These are phyloP conservation scores for Cicer judaicum DNA, from an alignment of 306 rosid species.

Conservation along the genomic window DNA sequence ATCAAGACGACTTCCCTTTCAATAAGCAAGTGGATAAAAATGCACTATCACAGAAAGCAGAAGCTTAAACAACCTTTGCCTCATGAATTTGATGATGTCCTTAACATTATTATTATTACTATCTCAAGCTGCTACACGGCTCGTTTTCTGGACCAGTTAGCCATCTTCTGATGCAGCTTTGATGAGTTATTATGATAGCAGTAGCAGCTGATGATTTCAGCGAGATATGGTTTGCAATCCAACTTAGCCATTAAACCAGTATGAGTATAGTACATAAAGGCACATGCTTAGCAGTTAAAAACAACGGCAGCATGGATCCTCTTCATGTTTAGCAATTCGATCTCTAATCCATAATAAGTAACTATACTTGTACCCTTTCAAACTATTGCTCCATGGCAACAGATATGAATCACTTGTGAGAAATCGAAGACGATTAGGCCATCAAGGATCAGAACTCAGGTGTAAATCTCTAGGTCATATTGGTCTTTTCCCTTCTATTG, in stretches of 20 bases:
- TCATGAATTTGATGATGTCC: background rate
- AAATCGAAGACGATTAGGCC: background rate
- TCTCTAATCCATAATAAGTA: background rate
- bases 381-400: background rate
- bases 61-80: background rate
- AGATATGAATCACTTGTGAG: background rate
- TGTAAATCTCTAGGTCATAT: background rate
- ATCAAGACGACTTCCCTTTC: background rate
- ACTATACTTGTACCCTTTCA: background rate
- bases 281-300: too few relatives aligned
- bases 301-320: background rate
- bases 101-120: background rate
- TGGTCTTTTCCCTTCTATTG: background rate
- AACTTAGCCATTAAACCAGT: too few relatives aligned
- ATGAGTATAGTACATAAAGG: too few relatives aligned
- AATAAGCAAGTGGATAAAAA: constrained; percentile 4
- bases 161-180: constrained; percentile 12
- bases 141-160: background rate
- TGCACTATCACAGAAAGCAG: constrained; percentile 12
- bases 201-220: background rate
- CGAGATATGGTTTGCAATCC: background rate
- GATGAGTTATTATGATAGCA: background rate
- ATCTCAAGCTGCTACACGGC: constrained; percentile 1
- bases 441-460: background rate
- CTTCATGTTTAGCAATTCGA: background rate